These are phyloP conservation scores for Brassica carinata DNA, from an alignment of 345 rosid genomes.

Conservation along the genomic window DNA sequence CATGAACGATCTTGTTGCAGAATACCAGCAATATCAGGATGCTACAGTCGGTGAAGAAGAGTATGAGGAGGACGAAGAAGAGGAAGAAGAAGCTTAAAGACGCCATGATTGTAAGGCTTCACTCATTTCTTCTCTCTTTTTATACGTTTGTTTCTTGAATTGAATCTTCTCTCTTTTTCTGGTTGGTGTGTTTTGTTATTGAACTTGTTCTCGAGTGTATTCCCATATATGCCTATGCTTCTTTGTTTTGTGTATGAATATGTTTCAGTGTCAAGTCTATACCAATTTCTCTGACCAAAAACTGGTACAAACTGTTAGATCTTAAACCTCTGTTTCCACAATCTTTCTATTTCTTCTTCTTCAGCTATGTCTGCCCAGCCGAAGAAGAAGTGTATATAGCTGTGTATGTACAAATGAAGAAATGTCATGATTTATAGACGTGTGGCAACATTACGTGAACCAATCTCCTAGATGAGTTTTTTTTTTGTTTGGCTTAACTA, in stretches of 20 bases:
- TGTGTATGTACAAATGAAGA: too few species aligned
- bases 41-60: not conserved
- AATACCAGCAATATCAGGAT: constrained; percentile 2
- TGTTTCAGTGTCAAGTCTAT: not conserved
- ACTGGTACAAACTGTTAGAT: not conserved
- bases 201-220: not conserved
- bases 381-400: too few species aligned
- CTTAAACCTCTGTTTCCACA: not conserved
- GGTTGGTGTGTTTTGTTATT: not conserved
- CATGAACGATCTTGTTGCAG: constrained; percentile 1
- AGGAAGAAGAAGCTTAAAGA: not conserved
- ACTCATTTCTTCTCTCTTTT: not conserved
- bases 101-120: not conserved
- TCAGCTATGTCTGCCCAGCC: constrained; percentile 53
- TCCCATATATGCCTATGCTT: not conserved
- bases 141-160: not conserved
- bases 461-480: too few species aligned
- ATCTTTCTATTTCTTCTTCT: constrained; percentile 40
- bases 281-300: not conserved
- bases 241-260: not conserved
- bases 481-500: too few species aligned
- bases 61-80: not conserved
- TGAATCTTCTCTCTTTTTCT: not conserved
- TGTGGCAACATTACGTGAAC: too few species aligned
- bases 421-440: too few species aligned